Conservation (phyloP, 768 basidiomycete species). For the Nidula microcarpa region DNA sequence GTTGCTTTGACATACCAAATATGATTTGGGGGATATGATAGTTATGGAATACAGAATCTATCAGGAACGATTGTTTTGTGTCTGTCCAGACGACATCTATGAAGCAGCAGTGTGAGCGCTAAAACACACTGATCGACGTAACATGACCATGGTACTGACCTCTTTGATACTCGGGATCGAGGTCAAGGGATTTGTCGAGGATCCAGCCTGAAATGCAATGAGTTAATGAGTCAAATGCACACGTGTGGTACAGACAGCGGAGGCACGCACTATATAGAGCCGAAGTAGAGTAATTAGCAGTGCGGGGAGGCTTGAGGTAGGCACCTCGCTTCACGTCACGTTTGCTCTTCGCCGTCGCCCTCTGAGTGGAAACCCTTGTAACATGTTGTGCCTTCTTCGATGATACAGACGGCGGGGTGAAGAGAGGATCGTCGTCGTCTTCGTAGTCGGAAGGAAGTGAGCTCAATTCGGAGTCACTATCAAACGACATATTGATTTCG, state of each 20-base stretch:
- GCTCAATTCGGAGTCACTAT: not conserved
- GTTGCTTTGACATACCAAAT: constrained; percentile 41
- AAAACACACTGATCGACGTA: not conserved
- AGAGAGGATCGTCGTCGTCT: constrained; percentile 23
- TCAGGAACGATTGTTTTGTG: constrained; percentile 53
- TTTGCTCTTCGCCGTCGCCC: too few relatives aligned
- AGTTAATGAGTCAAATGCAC: too few relatives aligned
- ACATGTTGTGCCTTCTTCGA: constrained; percentile 17
- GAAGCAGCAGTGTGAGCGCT: not conserved
- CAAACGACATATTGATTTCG: too few relatives aligned
- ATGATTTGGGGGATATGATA: constrained; percentile 68
- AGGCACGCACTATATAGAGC: not conserved
- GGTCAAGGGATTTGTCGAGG: constrained; percentile 38
- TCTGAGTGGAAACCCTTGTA: constrained; percentile 10
- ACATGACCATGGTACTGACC: constrained; percentile 26
- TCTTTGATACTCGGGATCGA: constrained; percentile 67
- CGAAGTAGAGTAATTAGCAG: not conserved
- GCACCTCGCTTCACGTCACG: constrained; percentile 3
- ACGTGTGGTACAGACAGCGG: too few relatives aligned
- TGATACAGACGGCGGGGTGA: constrained; percentile 20
- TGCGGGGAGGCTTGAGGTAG: not conserved
- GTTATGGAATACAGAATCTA: constrained; percentile 63
- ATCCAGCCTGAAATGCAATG: too few relatives aligned
- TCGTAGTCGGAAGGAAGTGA: not conserved
- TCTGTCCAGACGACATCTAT: constrained; percentile 66